phyloP scores from a whole-genome alignment of 352 stramenopile genomes.

The Phytophthora kernoviae region DNA sequence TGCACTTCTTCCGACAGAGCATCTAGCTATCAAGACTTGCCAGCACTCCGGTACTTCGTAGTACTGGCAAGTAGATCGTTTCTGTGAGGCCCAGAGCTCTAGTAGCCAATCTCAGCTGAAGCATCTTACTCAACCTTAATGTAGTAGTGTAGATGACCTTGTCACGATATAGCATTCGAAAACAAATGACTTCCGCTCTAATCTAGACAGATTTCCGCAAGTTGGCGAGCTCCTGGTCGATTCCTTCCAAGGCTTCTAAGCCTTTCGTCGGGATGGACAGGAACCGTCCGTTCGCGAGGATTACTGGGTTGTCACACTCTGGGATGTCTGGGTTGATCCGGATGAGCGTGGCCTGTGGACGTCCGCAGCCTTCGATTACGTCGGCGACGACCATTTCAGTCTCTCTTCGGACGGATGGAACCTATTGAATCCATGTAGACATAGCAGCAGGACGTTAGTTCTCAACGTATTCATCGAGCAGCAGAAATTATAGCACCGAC shows the following conservation, averaged over 20 bases:
- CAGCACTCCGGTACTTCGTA: too few relatives aligned
- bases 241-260: constrained; percentile 58
- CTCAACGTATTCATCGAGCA: neutral
- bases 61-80: too few relatives aligned
- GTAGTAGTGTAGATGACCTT: too few relatives aligned
- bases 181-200: neutral
- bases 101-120: too few relatives aligned
- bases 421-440: constrained; percentile 38
- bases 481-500: constrained; percentile 30
- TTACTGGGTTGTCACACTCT: constrained; percentile 54
- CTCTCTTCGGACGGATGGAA: constrained; percentile 79
- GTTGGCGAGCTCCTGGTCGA: constrained; percentile 44
- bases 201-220: constrained; percentile 1
- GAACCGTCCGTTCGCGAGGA: constrained; percentile 47
- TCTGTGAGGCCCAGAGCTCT: too few relatives aligned
- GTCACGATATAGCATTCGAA: too few relatives aligned
- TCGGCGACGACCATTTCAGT: constrained; percentile 84
- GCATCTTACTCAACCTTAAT: too few relatives aligned
- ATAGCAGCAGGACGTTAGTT: neutral
- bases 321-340: constrained; percentile 79
- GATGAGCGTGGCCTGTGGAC: constrained; percentile 61
- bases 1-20: too few relatives aligned
- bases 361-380: constrained; percentile 58
- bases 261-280: constrained; percentile 57
- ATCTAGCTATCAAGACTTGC: too few relatives aligned